Percentiles rank a stretch among this genome's conserved stretches.
Conservation (phyloP, 2,329 filamentous ascomycete species). For the Chaetomium olivaceum region DNA sequence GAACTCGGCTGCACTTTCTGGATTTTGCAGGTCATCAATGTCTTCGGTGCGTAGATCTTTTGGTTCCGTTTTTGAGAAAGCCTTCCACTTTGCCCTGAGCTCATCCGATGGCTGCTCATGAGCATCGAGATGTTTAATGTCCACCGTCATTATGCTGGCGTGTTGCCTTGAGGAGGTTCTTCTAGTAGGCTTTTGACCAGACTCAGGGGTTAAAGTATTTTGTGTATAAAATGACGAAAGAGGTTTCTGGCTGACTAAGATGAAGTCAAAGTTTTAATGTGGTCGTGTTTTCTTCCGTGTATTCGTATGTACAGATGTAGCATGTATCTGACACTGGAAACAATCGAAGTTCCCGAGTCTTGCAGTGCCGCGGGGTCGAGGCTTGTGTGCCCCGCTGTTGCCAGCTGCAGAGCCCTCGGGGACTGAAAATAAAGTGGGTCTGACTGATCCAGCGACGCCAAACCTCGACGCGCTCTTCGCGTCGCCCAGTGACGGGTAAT, state of each 20-base stretch:
- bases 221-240: background rate
- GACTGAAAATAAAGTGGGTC: slow-evolving; percentile 12
- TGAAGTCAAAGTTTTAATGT: background rate
- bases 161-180: background rate
- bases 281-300: background rate
- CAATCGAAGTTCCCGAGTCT: background rate
- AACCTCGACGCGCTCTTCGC: slow-evolving; percentile 27
- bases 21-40: slow-evolving; percentile 54
- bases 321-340: background rate
- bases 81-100: slow-evolving; percentile 74
- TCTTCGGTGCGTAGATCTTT: slow-evolving; percentile 55
- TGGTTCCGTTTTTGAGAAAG: slow-evolving; percentile 63
- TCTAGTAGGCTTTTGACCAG: background rate
- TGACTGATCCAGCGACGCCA: slow-evolving; percentile 13
- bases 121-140: slow-evolving; percentile 63
- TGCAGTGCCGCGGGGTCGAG: background rate
- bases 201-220: background rate
- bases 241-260: background rate
- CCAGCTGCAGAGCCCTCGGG: background rate
- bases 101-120: slow-evolving; percentile 73
- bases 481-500: slow-evolving; percentile 22
- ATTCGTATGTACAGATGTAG: background rate
- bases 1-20: slow-evolving; percentile 47
- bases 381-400: background rate
- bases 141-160: slow-evolving; percentile 42